These are phyloP conservation scores for Dichomitus squalens DNA, from an alignment of 1,284 basidiomycete species.

Conservation along the genomic window DNA sequence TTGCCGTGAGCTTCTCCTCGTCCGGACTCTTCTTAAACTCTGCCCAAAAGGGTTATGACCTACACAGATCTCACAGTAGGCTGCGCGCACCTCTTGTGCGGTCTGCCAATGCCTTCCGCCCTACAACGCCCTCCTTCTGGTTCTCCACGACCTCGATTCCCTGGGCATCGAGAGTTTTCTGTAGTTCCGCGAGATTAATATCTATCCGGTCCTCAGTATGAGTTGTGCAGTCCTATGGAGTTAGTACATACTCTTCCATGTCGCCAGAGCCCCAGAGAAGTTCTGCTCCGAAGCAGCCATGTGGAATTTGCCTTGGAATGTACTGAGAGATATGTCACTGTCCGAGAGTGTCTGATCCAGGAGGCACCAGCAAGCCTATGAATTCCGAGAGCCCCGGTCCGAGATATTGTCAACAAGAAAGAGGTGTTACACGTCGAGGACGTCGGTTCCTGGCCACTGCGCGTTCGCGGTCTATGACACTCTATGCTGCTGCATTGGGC, in stretches of 20 bases:
- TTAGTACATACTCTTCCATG: conserved; percentile 78
- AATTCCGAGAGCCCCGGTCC: conserved; percentile 20
- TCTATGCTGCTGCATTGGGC: conserved; percentile 9
- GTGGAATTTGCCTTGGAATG: neutral
- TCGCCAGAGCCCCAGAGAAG: conserved; percentile 83
- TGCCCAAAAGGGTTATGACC: conserved; percentile 34
- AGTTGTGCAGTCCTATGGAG: neutral
- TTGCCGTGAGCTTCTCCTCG: conserved; percentile 79
- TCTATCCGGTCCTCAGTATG: conserved; percentile 46
- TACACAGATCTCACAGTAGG: neutral
- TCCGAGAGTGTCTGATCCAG: neutral
- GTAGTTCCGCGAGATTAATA: conserved; percentile 87
- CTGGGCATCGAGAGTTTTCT: conserved; percentile 88
- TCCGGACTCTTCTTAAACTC: conserved; percentile 95
- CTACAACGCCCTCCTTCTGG: conserved; percentile 93
- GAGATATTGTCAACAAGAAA: conserved; percentile 2
- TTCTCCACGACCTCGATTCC: conserved; percentile 96
- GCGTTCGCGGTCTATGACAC: conserved; percentile 17
- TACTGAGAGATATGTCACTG: neutral
- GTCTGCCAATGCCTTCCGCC: conserved; percentile 91
- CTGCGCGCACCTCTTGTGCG: conserved; percentile 81
- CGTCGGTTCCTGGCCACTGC: neutral
- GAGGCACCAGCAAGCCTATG: neutral
- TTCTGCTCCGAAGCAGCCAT: conserved; percentile 55
- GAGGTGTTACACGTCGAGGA: conserved; percentile 8